phyloP scores from a whole-genome alignment of 345 rosid species.

The Barbarea vulgaris region DNA sequence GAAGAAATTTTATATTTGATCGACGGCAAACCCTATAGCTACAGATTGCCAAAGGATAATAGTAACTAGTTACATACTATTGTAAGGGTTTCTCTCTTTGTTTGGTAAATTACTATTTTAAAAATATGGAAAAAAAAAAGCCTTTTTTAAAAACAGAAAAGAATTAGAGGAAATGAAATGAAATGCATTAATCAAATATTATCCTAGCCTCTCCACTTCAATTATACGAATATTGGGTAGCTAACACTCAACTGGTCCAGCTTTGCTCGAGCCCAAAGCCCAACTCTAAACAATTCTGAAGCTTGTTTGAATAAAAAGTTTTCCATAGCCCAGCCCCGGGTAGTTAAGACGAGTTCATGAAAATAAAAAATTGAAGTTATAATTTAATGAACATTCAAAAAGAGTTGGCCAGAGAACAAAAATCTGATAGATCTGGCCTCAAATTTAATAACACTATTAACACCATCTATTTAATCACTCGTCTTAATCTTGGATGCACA shows the following conservation, averaged over 20 bases:
- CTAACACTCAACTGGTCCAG: background rate
- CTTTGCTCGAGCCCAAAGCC: background rate
- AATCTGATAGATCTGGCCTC: background rate
- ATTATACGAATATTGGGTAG: background rate
- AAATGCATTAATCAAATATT: background rate
- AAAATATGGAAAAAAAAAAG: background rate
- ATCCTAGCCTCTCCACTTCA: too few species aligned
- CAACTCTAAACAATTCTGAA: background rate
- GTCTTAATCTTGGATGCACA: too few species aligned
- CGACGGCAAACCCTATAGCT: background rate
- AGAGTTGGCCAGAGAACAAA: background rate
- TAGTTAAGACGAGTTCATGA: background rate
- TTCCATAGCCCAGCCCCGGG: background rate
- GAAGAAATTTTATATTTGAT: background rate
- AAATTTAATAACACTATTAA: background rate
- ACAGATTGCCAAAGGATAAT: background rate
- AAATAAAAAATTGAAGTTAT: too few species aligned
- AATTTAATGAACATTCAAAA: background rate
- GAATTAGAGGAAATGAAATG: background rate
- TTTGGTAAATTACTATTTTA: background rate
- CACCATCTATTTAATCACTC: background rate
- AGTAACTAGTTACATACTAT: background rate
- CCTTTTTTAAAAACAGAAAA: background rate
- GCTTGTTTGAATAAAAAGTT: background rate
- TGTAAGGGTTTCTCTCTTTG: background rate